A percentile compares a stretch with the other conserved stretches of the same genome.
phyloP scores from a whole-genome alignment of 176 grass and related monocot genomes.

The Musa troglodytarum region DNA sequence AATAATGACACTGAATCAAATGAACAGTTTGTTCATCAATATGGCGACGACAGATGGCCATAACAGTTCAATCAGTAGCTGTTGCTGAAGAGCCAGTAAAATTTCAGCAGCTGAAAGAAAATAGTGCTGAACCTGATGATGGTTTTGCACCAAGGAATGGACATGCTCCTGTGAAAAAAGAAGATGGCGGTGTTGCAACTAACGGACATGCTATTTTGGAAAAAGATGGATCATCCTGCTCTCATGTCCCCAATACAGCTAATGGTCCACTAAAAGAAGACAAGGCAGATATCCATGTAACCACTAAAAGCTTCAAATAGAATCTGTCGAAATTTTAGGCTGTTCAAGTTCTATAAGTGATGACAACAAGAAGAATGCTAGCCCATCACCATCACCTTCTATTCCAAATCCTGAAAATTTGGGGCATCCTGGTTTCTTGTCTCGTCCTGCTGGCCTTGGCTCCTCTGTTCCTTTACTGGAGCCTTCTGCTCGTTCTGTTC shows the following conservation, averaged over 20 bases:
- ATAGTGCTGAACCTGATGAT: background rate
- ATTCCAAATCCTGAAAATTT: conserved; percentile 15
- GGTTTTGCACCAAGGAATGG: background rate
- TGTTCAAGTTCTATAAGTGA: conserved; percentile 35
- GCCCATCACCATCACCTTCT: conserved; percentile 19
- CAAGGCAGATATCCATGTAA: background rate
- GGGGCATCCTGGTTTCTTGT: conserved; percentile 22
- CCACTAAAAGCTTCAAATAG: background rate
- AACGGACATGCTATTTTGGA: background rate
- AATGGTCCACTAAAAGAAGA: background rate
- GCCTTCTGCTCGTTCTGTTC: conserved; percentile 42
- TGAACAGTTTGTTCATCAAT: background rate
- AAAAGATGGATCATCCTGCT: background rate
- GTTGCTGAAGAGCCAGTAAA: background rate
- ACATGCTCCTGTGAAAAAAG: background rate
- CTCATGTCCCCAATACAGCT: background rate
- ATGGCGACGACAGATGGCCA: background rate
- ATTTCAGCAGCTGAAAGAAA: background rate
- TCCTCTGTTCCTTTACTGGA: conserved; percentile 47
- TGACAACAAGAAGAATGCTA: conserved; percentile 31
- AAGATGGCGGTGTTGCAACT: background rate
- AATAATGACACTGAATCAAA: background rate
- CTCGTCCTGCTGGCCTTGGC: conserved; percentile 76
- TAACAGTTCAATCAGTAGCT: background rate
- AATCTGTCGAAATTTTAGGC: conserved; percentile 53